These are phyloP conservation scores for Sedum album DNA, from an alignment of 164 flowering plant genomes.

Conservation along the genomic window DNA sequence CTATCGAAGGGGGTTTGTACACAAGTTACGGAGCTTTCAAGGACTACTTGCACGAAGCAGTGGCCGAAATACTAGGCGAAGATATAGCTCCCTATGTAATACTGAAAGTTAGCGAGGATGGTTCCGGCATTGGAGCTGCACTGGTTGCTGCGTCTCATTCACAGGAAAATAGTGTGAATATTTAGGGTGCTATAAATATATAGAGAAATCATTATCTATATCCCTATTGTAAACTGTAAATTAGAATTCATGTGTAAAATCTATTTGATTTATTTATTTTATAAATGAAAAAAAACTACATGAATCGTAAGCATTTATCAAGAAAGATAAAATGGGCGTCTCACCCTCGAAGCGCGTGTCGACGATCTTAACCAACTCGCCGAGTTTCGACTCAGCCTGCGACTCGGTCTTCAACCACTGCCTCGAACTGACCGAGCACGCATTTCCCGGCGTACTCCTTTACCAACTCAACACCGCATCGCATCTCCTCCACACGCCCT, in stretches of 20 bases:
- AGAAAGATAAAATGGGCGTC: constrained; percentile 27
- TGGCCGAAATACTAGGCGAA: constrained; percentile 75
- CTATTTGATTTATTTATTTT: constrained; percentile 4
- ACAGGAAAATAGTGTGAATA: constrained; percentile 30
- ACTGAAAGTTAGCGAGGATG: constrained; percentile 65
- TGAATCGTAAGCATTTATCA: background rate
- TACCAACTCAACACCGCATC: constrained; percentile 75
- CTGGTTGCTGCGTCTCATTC: constrained; percentile 76
- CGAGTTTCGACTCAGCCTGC: constrained; percentile 51
- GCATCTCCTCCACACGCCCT: constrained; percentile 46
- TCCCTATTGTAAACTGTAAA: constrained; percentile 8
- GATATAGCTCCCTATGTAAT: constrained; percentile 59
- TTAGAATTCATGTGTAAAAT: background rate
- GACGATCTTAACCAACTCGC: constrained; percentile 25
- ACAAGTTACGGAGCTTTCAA: constrained; percentile 55
- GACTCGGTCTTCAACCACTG: constrained; percentile 39
- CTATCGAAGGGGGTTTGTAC: constrained; percentile 74
- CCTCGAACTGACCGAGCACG: constrained; percentile 54
- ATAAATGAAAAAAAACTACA: constrained; percentile 8
- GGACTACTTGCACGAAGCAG: constrained; percentile 69
- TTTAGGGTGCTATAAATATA: constrained; percentile 27
- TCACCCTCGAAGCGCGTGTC: constrained; percentile 46
- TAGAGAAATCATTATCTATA: constrained; percentile 21
- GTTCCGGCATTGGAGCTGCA: constrained; percentile 89
- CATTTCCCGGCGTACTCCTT: constrained; percentile 55